Evolutionary conservation across 352 stramenopile genomes (phyloP).

Genomic region (Pythium volutum): DNA sequence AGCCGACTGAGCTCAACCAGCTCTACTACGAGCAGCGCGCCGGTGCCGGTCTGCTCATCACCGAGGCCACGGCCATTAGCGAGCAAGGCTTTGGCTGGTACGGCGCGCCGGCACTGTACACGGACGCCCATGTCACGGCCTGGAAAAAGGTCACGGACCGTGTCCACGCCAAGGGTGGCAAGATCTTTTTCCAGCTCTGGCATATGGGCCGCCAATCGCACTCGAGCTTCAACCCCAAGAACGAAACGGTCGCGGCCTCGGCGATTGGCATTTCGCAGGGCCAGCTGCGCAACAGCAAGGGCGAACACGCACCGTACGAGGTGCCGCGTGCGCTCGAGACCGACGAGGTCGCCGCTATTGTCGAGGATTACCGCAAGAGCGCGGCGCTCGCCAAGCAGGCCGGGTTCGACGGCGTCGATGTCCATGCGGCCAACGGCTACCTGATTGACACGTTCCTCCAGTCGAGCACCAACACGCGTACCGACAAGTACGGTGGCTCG

Average conservation of each 20-base stretch:
- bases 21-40: slow-evolving; percentile 30
- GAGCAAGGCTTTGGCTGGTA: background rate
- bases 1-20: slow-evolving; percentile 35
- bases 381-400: slow-evolving; percentile 42
- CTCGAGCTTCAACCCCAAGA: slow-evolving; percentile 28
- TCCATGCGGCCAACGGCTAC: slow-evolving; percentile 87
- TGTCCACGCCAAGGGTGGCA: background rate
- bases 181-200: background rate
- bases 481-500: slow-evolving; percentile 66
- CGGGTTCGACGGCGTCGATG: slow-evolving; percentile 32
- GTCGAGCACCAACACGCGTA: slow-evolving; percentile 52
- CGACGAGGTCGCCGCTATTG: background rate
- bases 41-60: slow-evolving; percentile 29
- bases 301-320: slow-evolving; percentile 1
- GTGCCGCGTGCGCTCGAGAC: slow-evolving; percentile 4
- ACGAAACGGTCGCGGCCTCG: slow-evolving; percentile 32
- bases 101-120: background rate
- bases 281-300: background rate
- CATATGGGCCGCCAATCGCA: slow-evolving; percentile 23
- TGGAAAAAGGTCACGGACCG: background rate
- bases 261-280: slow-evolving; percentile 3
- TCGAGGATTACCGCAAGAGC: slow-evolving; percentile 47
- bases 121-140: background rate
- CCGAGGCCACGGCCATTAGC: slow-evolving; percentile 16
- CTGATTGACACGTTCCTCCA: slow-evolving; percentile 85